Evolutionary conservation across 306 rosid genomes (phyloP).

Genomic region (Pyrus pyrifolia): DNA sequence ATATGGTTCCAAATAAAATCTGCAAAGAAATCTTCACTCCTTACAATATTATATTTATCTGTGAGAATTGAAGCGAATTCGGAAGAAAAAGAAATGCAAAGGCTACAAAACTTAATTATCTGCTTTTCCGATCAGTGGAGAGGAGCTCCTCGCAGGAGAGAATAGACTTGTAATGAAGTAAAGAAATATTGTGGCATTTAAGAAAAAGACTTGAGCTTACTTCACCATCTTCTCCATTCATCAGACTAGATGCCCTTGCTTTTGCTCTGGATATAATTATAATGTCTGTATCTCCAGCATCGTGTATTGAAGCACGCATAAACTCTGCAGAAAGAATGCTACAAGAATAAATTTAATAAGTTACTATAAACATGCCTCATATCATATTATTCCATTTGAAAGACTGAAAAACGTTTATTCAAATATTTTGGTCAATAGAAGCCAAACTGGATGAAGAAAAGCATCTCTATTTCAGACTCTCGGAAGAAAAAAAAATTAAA

Average conservation of each 20-base stretch:
- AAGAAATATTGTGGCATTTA: background rate
- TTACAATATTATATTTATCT: background rate
- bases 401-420: background rate
- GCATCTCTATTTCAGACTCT: background rate
- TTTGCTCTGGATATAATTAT: constrained; percentile 67
- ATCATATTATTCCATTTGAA: background rate
- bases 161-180: background rate
- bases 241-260: constrained; percentile 60
- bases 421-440: background rate
- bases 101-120: background rate
- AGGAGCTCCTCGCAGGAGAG: background rate
- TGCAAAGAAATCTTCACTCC: background rate
- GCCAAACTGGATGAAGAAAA: background rate
- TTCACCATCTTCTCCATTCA: constrained; percentile 68
- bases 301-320: constrained; percentile 72
- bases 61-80: background rate
- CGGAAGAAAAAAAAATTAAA: background rate
- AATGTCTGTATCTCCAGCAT: constrained; percentile 60
- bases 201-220: constrained; percentile 42
- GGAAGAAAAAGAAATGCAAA: background rate
- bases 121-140: background rate
- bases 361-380: constrained; percentile 18
- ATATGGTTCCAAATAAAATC: background rate
- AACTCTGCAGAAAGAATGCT: constrained; percentile 99
- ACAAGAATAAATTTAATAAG: constrained; percentile 50